These are phyloP conservation scores for Verticillium tricorpus DNA, from an alignment of 2,329 filamentous ascomycete genomes.

Conservation along the genomic window DNA sequence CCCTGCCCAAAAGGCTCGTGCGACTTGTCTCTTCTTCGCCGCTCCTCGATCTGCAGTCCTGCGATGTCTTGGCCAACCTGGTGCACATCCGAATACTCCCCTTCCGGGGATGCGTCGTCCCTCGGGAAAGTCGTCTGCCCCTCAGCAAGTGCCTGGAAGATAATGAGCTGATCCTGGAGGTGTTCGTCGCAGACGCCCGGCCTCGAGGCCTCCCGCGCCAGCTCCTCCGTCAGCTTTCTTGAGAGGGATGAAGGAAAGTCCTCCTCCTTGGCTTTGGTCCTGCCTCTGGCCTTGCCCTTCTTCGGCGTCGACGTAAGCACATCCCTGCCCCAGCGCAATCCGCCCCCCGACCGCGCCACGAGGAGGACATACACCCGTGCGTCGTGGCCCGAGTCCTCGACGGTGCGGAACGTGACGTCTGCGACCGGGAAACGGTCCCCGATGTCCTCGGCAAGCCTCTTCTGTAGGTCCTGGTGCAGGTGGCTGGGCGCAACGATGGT, in stretches of 20 bases:
- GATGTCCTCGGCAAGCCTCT: slow-evolving; percentile 34
- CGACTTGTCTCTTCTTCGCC: slow-evolving; percentile 37
- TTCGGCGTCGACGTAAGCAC: slow-evolving; percentile 34
- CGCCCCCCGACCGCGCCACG: slow-evolving; percentile 45
- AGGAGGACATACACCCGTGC: slow-evolving; percentile 52
- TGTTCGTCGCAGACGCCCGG: slow-evolving; percentile 49
- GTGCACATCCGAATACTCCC: slow-evolving; percentile 5
- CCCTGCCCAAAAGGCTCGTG: slow-evolving; percentile 52
- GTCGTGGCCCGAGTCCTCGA: slow-evolving; percentile 47
- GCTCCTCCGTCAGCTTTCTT: slow-evolving; percentile 36
- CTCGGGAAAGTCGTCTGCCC: slow-evolving; percentile 44
- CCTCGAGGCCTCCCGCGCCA: slow-evolving; percentile 39
- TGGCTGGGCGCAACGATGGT: slow-evolving; percentile 44
- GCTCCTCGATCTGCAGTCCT: slow-evolving; percentile 20
- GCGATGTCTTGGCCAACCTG: slow-evolving; percentile 22
- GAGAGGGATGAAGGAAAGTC: slow-evolving; percentile 37
- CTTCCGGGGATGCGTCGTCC: slow-evolving; percentile 13
- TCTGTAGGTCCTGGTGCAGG: slow-evolving; percentile 37
- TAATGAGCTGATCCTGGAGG: slow-evolving; percentile 57
- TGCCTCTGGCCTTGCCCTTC: slow-evolving; percentile 21
- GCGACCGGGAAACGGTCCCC: slow-evolving; percentile 35
- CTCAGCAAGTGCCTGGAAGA: slow-evolving; percentile 54
- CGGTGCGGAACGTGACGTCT: slow-evolving; percentile 37
- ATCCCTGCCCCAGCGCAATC: slow-evolving; percentile 46
- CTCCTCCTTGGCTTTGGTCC: slow-evolving; percentile 16